phyloP scores from a whole-genome alignment of 78 protist species.

The Creolimax fragrantissima region DNA sequence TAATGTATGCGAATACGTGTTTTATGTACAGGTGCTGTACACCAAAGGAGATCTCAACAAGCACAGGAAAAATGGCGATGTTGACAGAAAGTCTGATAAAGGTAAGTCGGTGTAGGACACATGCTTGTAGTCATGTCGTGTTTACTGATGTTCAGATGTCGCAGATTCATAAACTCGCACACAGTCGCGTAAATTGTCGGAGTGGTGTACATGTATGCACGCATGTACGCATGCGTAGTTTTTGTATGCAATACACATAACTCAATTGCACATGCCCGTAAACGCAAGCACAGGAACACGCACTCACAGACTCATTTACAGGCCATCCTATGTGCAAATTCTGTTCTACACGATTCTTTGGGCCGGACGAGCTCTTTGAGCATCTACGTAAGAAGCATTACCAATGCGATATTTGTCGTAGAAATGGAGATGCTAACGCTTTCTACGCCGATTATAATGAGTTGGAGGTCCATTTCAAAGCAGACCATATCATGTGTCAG shows the following conservation, averaged over 20 bases:
- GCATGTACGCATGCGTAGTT: not conserved
- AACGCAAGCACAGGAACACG: not conserved
- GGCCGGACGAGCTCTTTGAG: not conserved
- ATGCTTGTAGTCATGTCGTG: not conserved
- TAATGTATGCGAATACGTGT: not conserved
- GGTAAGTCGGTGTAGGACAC: not conserved
- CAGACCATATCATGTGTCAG: slow-evolving; percentile 4
- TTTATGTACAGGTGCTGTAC: not conserved
- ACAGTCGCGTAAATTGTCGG: not conserved
- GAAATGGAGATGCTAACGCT: not conserved
- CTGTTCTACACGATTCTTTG: not conserved
- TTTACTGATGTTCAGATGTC: not conserved
- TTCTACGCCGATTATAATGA: not conserved
- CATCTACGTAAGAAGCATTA: not conserved
- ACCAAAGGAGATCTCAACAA: not conserved
- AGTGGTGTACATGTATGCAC: not conserved
- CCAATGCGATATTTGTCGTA: not conserved
- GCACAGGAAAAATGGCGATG: not conserved
- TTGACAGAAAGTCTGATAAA: not conserved
- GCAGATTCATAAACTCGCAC: not conserved
- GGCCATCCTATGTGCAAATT: slow-evolving; percentile 10
- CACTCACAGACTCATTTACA: not conserved
- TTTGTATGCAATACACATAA: not conserved
- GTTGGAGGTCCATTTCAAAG: not conserved
- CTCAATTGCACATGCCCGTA: not conserved